Evolutionary conservation across 148 eudicot genomes (phyloP).

Genomic region (Rhododendron ovatum): DNA sequence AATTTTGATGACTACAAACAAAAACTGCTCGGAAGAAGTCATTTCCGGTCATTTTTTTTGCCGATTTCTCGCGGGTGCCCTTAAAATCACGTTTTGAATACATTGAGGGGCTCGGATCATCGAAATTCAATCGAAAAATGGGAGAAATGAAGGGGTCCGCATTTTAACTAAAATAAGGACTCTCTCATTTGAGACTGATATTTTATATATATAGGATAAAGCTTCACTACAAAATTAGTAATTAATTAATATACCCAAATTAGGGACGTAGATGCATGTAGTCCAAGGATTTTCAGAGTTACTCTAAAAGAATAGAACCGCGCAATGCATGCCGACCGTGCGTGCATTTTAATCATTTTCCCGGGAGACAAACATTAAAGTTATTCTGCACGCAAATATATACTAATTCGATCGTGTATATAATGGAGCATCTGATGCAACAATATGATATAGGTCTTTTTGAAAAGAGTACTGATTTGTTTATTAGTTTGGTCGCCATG

Average conservation of each 20-base stretch:
- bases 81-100: too few species aligned
- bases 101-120: too few species aligned
- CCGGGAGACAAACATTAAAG: background rate
- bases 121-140: too few species aligned
- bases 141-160: too few species aligned
- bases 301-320: background rate
- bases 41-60: too few species aligned
- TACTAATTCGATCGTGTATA: background rate
- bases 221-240: background rate
- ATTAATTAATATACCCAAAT: background rate
- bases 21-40: too few species aligned
- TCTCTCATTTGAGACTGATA: background rate
- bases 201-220: background rate
- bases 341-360: background rate
- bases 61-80: too few species aligned
- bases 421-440: background rate
- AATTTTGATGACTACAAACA: too few species aligned
- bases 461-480: background rate
- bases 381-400: slow-evolving; percentile 1
- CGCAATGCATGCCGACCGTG: background rate
- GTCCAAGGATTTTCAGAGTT: background rate
- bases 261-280: background rate
- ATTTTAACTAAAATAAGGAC: too few species aligned
- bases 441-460: background rate
- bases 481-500: background rate